A percentile compares a stretch with the other conserved stretches of the same genome.
Evolutionary conservation across 2,329 filamentous ascomycete genomes (phyloP).

Genomic region (Cytospora piceicola): DNA sequence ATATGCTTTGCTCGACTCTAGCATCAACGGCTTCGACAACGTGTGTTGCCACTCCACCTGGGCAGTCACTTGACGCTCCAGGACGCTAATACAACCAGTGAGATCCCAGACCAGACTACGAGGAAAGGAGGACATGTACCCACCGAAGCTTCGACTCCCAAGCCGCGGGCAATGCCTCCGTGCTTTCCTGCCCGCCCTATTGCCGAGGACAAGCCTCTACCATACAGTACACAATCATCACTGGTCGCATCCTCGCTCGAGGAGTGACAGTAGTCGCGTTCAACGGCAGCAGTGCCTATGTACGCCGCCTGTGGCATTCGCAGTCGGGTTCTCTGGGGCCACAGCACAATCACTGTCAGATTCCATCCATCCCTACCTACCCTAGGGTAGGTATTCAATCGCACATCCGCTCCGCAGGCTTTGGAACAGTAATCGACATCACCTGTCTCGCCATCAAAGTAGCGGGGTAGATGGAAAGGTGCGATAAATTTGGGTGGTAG

Average conservation of each 20-base stretch:
- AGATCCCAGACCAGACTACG: background rate
- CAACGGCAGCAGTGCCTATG: too few relatives aligned
- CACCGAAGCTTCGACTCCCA: too few relatives aligned
- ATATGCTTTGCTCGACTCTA: background rate
- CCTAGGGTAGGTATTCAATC: too few relatives aligned
- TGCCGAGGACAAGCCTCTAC: too few relatives aligned
- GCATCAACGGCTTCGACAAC: background rate
- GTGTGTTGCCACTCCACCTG: background rate
- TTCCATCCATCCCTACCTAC: background rate
- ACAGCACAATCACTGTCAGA: background rate
- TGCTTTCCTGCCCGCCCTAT: background rate
- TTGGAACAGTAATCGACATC: constrained; percentile 11
- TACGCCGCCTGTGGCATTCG: too few relatives aligned
- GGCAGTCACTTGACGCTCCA: background rate
- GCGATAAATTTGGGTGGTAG: too few relatives aligned
- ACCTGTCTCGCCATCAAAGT: constrained; percentile 17
- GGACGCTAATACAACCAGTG: background rate
- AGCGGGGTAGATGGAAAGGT: constrained; percentile 25
- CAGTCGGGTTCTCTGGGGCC: too few relatives aligned
- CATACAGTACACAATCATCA: background rate
- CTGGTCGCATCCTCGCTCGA: background rate
- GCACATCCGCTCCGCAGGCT: constrained; percentile 22
- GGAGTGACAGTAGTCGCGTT: background rate
- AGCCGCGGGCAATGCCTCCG: background rate
- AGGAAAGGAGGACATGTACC: too few relatives aligned